phyloP scores from a whole-genome alignment of 208 protist genomes.

The Phytomonas sp. region DNA sequence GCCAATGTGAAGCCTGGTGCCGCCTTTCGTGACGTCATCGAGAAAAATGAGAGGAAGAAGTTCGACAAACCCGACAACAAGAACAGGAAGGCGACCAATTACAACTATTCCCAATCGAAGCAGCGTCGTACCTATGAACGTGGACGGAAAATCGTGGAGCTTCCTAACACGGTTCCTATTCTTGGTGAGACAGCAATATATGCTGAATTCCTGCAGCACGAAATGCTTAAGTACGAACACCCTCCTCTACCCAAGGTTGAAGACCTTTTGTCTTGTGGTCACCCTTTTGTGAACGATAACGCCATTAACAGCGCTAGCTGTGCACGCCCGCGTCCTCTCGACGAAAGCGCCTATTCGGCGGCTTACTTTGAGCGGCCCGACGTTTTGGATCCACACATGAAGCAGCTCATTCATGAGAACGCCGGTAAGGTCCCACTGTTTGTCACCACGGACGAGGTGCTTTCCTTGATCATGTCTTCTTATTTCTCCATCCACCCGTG shows the following conservation, averaged over 20 bases:
- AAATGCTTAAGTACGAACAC: conserved; percentile 34
- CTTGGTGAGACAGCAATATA: conserved; percentile 23
- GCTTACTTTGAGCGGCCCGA: conserved; percentile 31
- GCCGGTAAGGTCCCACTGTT: conserved; percentile 40
- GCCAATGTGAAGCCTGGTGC: background rate
- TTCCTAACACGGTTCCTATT: conserved; percentile 32
- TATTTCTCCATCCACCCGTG: conserved; percentile 72
- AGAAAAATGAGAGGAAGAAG: conserved; percentile 15
- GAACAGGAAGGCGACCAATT: conserved; percentile 2
- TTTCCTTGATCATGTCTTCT: conserved; percentile 76
- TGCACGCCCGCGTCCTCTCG: conserved; percentile 29
- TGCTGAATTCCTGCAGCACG: conserved; percentile 25
- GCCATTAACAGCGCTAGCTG: conserved; percentile 40
- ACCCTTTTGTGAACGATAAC: conserved; percentile 56
- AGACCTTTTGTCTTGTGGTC: conserved; percentile 47
- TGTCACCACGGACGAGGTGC: conserved; percentile 70
- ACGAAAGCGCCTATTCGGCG: conserved; percentile 28
- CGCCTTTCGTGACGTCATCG: background rate
- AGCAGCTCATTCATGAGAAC: conserved; percentile 36
- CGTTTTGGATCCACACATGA: conserved; percentile 38
- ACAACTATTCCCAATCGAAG: conserved; percentile 11
- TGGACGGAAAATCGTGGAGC: conserved; percentile 24
- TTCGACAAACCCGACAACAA: conserved; percentile 13
- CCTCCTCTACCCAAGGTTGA: conserved; percentile 22
- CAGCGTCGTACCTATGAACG: conserved; percentile 26